A percentile compares a stretch with the other conserved stretches of the same genome.
phyloP scores from a whole-genome alignment of 192 early-diverging fungal genomes.

The Coemansia sp. region DNA sequence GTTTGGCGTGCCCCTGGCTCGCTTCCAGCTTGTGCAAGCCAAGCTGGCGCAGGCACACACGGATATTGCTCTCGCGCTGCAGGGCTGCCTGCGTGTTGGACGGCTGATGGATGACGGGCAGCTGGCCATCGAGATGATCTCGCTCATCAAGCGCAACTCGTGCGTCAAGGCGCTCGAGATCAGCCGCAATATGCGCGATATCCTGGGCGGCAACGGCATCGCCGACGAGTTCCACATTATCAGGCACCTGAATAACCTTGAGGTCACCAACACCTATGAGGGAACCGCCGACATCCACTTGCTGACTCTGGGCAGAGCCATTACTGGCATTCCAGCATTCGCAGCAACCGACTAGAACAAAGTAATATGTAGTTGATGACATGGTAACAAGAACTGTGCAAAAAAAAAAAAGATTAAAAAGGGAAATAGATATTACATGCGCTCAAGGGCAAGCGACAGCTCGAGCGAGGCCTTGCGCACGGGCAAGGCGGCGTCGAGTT shows the following conservation, averaged over 20 bases:
- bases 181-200: slow-evolving; percentile 86
- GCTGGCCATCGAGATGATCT: slow-evolving; percentile 94
- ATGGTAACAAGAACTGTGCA: not conserved
- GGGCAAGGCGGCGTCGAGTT: slow-evolving; percentile 48
- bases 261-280: slow-evolving; percentile 96
- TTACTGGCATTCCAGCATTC: slow-evolving; percentile 90
- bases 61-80: slow-evolving; percentile 89
- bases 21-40: slow-evolving; percentile 95
- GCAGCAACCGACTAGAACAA: slow-evolving; percentile 29
- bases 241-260: slow-evolving; percentile 89
- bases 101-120: slow-evolving; percentile 88
- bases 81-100: slow-evolving; percentile 89
- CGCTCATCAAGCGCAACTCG: slow-evolving; percentile 95
- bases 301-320: slow-evolving; percentile 89
- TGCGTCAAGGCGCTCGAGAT: slow-evolving; percentile 93
- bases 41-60: slow-evolving; percentile 95
- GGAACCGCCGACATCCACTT: slow-evolving; percentile 97
- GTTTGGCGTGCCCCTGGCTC: slow-evolving; percentile 90
- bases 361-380: not conserved
- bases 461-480: slow-evolving; percentile 55
- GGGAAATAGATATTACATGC: slow-evolving; percentile 17
- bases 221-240: slow-evolving; percentile 97
- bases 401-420: not conserved
- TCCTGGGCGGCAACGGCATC: slow-evolving; percentile 97
- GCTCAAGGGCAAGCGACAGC: slow-evolving; percentile 44